Conservation (phyloP, 805 yeast species). For the Suhomyces tanzawaensis region DNA sequence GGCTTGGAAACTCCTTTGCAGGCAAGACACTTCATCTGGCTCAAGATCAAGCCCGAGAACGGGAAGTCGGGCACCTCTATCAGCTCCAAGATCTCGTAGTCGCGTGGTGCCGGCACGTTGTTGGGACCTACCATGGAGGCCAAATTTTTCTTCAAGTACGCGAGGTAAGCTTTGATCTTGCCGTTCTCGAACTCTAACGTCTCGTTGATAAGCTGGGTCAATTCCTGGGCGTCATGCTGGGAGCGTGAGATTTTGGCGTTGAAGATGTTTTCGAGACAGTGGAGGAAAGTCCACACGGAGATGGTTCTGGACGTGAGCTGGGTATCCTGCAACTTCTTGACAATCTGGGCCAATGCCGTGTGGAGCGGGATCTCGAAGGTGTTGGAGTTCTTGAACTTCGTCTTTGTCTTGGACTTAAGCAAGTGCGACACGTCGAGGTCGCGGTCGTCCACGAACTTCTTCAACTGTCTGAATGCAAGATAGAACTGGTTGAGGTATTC, state of each 20-base stretch:
- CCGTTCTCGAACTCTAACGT: constrained; percentile 67
- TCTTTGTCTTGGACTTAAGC: constrained; percentile 8
- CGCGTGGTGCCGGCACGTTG: constrained; percentile 9
- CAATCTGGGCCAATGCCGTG: constrained; percentile 49
- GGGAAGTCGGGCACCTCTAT: constrained; percentile 62
- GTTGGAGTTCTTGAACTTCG: constrained; percentile 14
- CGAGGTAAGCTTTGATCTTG: constrained; percentile 35
- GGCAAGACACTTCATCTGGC: constrained; percentile 65
- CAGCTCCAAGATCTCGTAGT: constrained; percentile 9
- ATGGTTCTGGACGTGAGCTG: constrained; percentile 50
- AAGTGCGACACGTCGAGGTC: constrained; percentile 18
- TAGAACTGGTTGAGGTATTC: constrained; percentile 50
- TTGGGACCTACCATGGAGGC: constrained; percentile 3
- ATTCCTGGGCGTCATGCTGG: constrained; percentile 96
- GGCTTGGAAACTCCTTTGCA: constrained; percentile 66
- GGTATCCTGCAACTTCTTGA: constrained; percentile 62
- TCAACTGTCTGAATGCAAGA: constrained; percentile 22
- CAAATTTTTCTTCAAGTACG: constrained; percentile 8
- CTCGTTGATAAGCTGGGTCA: constrained; percentile 77
- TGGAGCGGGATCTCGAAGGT: constrained; percentile 51
- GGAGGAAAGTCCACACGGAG: constrained; percentile 78
- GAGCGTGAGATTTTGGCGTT: constrained; percentile 70
- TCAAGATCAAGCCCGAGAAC: constrained; percentile 63
- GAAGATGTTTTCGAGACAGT: constrained; percentile 67
- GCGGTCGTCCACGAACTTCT: constrained; percentile 15